phyloP scores from a whole-genome alignment of 345 rosid species.

The Anacardium occidentale region DNA sequence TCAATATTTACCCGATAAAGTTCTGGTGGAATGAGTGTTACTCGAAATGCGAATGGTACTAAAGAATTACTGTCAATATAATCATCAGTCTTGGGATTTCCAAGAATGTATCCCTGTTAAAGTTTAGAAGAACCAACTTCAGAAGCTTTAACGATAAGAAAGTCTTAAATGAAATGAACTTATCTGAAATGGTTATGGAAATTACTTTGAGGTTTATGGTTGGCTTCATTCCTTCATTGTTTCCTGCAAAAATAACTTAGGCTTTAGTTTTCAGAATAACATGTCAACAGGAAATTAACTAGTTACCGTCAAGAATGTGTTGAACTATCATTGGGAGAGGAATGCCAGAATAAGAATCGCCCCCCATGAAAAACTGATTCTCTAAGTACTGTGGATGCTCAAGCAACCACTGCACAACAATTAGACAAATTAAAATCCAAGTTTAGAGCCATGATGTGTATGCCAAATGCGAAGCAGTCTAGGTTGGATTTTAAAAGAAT shows the following conservation, averaged over 20 bases:
- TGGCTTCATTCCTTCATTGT: slow-evolving; percentile 26
- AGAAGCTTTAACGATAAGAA: too few species aligned
- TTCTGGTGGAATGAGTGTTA: slow-evolving; percentile 34
- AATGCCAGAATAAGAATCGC: slow-evolving; percentile 43
- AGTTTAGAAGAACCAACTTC: neutral
- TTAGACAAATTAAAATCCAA: neutral
- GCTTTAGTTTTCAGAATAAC: neutral
- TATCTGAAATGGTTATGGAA: neutral
- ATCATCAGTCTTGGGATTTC: slow-evolving; percentile 40
- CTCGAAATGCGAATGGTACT: slow-evolving; percentile 26
- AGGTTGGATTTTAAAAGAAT: too few species aligned
- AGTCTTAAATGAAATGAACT: too few species aligned
- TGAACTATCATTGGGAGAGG: slow-evolving; percentile 34
- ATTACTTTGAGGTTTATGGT: slow-evolving; percentile 30
- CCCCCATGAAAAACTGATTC: slow-evolving; percentile 33
- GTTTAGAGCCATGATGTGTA: neutral
- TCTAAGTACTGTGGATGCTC: slow-evolving; percentile 28
- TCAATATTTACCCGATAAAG: slow-evolving; percentile 4
- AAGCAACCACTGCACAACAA: slow-evolving; percentile 25
- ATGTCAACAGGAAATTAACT: neutral
- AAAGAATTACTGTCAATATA: slow-evolving; percentile 25
- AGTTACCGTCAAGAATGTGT: slow-evolving; percentile 30
- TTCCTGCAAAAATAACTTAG: slow-evolving; percentile 19
- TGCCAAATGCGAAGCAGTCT: neutral
- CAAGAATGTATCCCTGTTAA: slow-evolving; percentile 37